Base-by-base conservation (phyloP, 2,329 filamentous ascomycete genomes). In the Colletotrichum spinosum region DNA sequence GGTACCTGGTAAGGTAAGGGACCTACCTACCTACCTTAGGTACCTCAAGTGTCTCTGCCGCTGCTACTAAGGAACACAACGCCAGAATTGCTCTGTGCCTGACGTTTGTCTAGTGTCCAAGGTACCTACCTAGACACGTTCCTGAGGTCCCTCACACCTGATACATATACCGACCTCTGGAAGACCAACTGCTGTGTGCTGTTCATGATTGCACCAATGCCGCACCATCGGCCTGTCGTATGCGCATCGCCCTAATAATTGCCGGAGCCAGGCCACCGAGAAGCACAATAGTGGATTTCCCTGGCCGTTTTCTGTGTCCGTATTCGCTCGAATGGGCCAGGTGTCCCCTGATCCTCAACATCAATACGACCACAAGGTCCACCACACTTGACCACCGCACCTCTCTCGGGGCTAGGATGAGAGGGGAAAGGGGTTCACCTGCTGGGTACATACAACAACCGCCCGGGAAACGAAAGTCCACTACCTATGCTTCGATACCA, bases 261-360 rank as follows among this genome's bases (percentile, higher is more conserved):
- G 48, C 55, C 41, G 56, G 48, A 53, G 17, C 48, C 25, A 64
- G 49, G 49, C 37, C 42, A 60, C 50, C 49, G 50, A 41, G 35
- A 10, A 42, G 44, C 17, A 50, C 35, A 38, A 38, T 38, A 42
- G 56, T 49, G 39, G 50, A 51, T 59, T 42, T 8, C 39, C 35
- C 37, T 56, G 44, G 33, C 33, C 11, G 33, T 25, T 13, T 57
- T 37, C n/a, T 50, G 51, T 55, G 45, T 42, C 62, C 61, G 51
- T 52, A 61, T 56, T 62, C 58, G 58, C 58, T 45, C 51, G 45
- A 65, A 61, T 25, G 25, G 25, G 25, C 25, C 25, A 25, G 25
- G 41, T 55, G 17, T 45, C n/a, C 41, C 39, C 41, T 34, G 33
- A 17, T 25, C 41, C 53, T 41, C n/a, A 25, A 33, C 42, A 35